Conservation (phyloP, 352 stramenopile species). For the Blastocystis sp. region DNA sequence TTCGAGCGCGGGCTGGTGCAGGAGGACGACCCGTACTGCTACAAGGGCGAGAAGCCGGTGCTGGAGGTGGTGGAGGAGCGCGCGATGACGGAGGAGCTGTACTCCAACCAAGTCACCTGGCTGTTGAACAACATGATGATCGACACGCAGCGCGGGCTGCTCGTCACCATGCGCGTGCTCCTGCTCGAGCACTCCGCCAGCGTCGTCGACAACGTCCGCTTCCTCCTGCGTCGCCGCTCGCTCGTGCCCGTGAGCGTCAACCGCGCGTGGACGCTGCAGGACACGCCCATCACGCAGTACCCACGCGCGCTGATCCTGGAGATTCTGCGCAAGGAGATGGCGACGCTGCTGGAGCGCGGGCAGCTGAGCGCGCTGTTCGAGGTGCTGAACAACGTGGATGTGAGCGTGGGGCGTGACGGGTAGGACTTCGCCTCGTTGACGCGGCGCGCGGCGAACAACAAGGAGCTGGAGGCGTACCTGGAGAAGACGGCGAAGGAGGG, state of each 20-base stretch:
- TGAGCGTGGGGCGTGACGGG: too few relatives aligned
- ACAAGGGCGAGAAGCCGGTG: constrained; percentile 27
- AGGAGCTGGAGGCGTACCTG: constrained; percentile 16
- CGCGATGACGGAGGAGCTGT: neutral
- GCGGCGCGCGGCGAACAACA: neutral
- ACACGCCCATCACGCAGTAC: constrained; percentile 2
- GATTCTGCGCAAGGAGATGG: neutral
- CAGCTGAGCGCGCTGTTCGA: constrained; percentile 5
- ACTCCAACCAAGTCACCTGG: neutral
- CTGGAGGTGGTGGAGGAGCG: constrained; percentile 5
- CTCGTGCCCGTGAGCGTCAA: constrained; percentile 3
- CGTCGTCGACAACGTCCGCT: constrained; percentile 19
- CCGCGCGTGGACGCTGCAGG: constrained; percentile 5
- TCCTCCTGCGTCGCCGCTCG: constrained; percentile 47
- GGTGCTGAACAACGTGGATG: constrained; percentile 2
- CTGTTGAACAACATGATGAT: constrained; percentile 25
- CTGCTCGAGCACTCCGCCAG: neutral
- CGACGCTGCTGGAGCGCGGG: neutral
- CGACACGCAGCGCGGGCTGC: neutral
- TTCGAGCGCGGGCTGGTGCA: constrained; percentile 19
- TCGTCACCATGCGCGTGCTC: neutral
- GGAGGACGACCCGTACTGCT: constrained; percentile 43
- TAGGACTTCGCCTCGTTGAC: constrained; percentile 41
- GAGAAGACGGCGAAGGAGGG: neutral
- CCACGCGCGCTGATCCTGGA: constrained; percentile 36